A percentile compares a stretch with the other conserved stretches of the same genome.
Conservation (phyloP, 164 flowering plant species). For the Vitis rupestris region DNA sequence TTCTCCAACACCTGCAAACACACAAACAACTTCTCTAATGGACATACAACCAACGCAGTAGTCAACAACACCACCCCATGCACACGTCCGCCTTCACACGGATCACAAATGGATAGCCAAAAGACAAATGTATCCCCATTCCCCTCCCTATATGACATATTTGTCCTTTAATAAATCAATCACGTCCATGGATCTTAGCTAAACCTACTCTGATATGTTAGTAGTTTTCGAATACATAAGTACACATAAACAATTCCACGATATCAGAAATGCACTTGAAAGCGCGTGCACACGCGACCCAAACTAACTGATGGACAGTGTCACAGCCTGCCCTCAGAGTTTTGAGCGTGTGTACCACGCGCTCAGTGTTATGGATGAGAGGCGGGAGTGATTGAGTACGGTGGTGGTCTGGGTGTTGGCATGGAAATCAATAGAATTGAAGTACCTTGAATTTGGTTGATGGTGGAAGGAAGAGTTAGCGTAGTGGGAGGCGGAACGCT, state of each 20-base stretch:
- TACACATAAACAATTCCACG: background rate
- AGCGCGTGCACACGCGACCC: too few relatives aligned
- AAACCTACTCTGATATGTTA: background rate
- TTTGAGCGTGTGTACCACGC: too few relatives aligned
- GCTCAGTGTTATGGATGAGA: too few relatives aligned
- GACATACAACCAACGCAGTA: slow-evolving; percentile 5
- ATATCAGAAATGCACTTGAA: background rate
- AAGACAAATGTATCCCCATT: slow-evolving; percentile 18
- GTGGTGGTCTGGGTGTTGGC: too few relatives aligned
- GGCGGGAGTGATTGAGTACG: background rate
- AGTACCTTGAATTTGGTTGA: slow-evolving; percentile 47
- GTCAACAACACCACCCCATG: slow-evolving; percentile 25
- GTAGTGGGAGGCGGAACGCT: slow-evolving; percentile 7
- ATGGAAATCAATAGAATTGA: background rate
- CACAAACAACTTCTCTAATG: background rate
- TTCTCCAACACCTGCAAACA: slow-evolving; percentile 38
- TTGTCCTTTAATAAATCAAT: background rate
- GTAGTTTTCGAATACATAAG: too few relatives aligned
- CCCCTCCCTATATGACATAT: background rate
- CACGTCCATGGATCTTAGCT: background rate
- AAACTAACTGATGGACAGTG: too few relatives aligned
- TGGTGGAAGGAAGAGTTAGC: slow-evolving; percentile 24
- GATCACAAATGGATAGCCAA: slow-evolving; percentile 3
- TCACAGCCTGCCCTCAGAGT: too few relatives aligned
- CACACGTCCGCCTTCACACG: slow-evolving; percentile 29